These are phyloP conservation scores for Luzula sylvatica DNA, from an alignment of 176 grass and related monocot genomes.

Conservation along the genomic window DNA sequence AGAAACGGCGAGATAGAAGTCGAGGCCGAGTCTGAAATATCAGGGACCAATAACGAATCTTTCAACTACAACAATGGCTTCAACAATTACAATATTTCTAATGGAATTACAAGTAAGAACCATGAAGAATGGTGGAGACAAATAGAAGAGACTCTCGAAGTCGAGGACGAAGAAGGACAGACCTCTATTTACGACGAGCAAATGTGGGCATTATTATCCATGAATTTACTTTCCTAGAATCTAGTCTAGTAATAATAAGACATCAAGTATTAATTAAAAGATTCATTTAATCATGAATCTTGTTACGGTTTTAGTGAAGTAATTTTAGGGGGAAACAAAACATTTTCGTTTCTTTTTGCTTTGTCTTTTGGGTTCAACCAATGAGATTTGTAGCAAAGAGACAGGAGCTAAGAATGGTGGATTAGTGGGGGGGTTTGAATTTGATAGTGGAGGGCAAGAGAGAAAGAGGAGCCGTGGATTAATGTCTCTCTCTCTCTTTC, in stretches of 20 bases:
- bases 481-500: not conserved
- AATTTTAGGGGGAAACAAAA: slow-evolving; percentile 13
- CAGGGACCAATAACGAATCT: not conserved
- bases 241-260: no score
- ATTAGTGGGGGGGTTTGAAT: not conserved
- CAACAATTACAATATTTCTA: not conserved
- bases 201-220: slow-evolving; percentile 20
- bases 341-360: not conserved
- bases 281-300: no score
- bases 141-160: slow-evolving; percentile 31
- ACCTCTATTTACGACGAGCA: slow-evolving; percentile 29
- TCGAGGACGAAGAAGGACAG: slow-evolving; percentile 19
- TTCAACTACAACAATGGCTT: not conserved
- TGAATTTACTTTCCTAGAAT: slow-evolving; percentile 16
- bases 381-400: slow-evolving; percentile 21
- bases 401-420: slow-evolving; percentile 16
- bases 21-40: slow-evolving; percentile 15
- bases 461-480: not conserved
- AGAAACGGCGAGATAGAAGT: slow-evolving; percentile 26
- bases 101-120: not conserved
- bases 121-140: slow-evolving; percentile 41
- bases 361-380: slow-evolving; percentile 12
- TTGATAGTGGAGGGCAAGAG: slow-evolving; percentile 1
- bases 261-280: no score
- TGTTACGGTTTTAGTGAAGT: slow-evolving; percentile 11